These are phyloP conservation scores for Polygonum aviculare DNA, from an alignment of 148 eudicot species.

Conservation along the genomic window DNA sequence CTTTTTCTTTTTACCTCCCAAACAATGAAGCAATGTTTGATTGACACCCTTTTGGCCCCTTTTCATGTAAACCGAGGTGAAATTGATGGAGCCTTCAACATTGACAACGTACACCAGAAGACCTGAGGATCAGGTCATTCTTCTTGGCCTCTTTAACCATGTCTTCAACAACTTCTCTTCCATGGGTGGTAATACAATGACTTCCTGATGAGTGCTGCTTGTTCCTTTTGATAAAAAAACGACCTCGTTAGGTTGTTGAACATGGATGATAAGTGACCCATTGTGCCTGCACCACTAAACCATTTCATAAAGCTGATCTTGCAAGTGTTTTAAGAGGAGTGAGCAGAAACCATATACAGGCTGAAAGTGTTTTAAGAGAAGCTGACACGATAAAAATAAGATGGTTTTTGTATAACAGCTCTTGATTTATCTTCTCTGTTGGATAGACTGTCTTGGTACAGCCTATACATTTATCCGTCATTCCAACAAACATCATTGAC, in stretches of 20 bases:
- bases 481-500: too few species aligned
- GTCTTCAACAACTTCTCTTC: conserved; percentile 51
- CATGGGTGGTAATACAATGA: conserved; percentile 38
- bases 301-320: neutral
- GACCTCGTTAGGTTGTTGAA: conserved; percentile 75
- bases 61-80: too few species aligned
- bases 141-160: conserved; percentile 72
- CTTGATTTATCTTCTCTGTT: too few species aligned
- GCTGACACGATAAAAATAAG: too few species aligned
- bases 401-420: too few species aligned
- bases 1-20: conserved; percentile 63
- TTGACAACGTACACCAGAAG: conserved; percentile 19
- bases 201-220: conserved; percentile 8
- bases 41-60: too few species aligned
- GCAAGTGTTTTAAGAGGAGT: neutral
- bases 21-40: conserved; percentile 69
- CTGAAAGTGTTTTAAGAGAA: neutral
- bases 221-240: conserved; percentile 37
- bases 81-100: too few species aligned
- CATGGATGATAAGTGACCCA: conserved; percentile 29
- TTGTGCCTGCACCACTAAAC: conserved; percentile 11
- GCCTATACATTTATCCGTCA: too few species aligned
- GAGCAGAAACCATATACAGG: neutral
- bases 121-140: conserved; percentile 57
- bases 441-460: too few species aligned